phyloP scores from a whole-genome alignment of 257 asterid species.

The Linderniella brevidens region DNA sequence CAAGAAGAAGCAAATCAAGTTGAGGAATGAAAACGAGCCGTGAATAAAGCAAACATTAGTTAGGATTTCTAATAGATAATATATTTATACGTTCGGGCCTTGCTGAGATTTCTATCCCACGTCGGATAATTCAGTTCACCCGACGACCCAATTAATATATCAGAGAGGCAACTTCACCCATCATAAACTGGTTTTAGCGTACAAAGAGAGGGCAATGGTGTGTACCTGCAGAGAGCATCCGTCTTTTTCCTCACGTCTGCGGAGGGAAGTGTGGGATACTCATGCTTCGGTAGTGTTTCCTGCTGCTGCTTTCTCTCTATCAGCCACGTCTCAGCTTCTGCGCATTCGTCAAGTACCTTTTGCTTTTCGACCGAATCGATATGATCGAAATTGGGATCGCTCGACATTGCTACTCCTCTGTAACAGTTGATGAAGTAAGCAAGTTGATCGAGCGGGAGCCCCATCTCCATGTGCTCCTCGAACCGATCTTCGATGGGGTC shows the following conservation, averaged over 20 bases:
- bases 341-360: constrained; percentile 61
- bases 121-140: no score
- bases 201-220: no score
- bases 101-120: no score
- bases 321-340: constrained; percentile 72
- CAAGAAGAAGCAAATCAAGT: no score
- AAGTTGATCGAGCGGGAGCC: constrained; percentile 41
- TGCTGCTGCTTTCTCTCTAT: constrained; percentile 72
- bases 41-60: no score
- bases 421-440: constrained; percentile 52
- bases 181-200: not conserved
- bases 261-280: constrained; percentile 46
- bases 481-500: constrained; percentile 69
- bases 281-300: constrained; percentile 58
- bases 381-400: constrained; percentile 64
- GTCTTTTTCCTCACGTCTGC: constrained; percentile 59
- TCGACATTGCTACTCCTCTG: constrained; percentile 59
- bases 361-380: constrained; percentile 62
- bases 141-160: no score
- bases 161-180: no score
- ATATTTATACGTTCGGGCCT: no score
- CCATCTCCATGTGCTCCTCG: constrained; percentile 57
- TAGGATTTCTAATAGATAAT: no score
- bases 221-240: constrained; percentile 67
- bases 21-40: no score